Evolutionary conservation across 1,284 basidiomycete genomes (phyloP).

Genomic region (Sporisorium iseilematis-ciliati): DNA sequence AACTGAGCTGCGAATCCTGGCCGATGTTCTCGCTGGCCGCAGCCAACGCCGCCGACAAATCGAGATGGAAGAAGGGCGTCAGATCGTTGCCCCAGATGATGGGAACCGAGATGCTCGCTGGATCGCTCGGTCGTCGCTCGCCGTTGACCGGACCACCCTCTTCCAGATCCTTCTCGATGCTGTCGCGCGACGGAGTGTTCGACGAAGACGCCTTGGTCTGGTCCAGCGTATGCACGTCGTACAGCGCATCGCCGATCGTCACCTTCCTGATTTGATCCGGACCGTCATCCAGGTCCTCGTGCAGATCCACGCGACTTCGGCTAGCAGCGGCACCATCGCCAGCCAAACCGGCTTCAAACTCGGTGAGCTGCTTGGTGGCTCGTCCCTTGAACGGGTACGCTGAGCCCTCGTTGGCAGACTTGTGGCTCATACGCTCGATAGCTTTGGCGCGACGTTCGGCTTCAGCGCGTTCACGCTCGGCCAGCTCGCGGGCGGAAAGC

Average conservation of each 20-base stretch:
- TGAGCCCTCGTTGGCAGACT: constrained; percentile 40
- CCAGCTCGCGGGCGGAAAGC: constrained; percentile 35
- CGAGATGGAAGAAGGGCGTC: constrained; percentile 90
- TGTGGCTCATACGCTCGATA: constrained; percentile 45
- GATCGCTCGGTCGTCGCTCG: constrained; percentile 10
- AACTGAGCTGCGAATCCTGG: constrained; percentile 28
- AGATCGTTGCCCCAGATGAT: constrained; percentile 70
- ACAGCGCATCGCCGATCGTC: constrained; percentile 29
- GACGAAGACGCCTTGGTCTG: constrained; percentile 11
- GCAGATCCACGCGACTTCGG: constrained; percentile 68
- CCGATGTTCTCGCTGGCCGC: constrained; percentile 72
- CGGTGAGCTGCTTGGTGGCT: constrained; percentile 31
- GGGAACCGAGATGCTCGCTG: constrained; percentile 54
- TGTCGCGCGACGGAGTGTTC: constrained; percentile 20
- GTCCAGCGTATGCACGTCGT: constrained; percentile 30
- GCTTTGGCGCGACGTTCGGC: constrained; percentile 34
- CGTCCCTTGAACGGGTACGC: constrained; percentile 44
- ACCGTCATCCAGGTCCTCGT: constrained; percentile 71
- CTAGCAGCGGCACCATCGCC: constrained; percentile 63
- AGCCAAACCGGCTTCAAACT: constrained; percentile 71
- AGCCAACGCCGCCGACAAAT: constrained; percentile 79
- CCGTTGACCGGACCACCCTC: constrained; percentile 6
- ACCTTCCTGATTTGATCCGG: constrained; percentile 65
- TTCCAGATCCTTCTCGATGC: constrained; percentile 38
- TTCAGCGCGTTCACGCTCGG: constrained; percentile 41